Conservation (phyloP, 371 early-diverging fungal species). For the Saksenaea oblongispora region DNA sequence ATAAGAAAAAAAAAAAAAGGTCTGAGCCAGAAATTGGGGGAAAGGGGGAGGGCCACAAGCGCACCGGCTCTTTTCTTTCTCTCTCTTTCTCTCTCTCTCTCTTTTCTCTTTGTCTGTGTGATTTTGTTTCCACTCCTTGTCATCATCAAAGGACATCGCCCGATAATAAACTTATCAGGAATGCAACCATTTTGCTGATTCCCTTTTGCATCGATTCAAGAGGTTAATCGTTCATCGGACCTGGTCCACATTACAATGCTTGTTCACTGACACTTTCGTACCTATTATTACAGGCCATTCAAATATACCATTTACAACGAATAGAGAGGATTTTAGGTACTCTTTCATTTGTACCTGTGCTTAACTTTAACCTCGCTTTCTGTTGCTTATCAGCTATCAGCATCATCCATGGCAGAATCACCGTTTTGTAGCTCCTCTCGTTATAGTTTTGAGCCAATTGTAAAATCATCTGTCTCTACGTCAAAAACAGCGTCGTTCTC, state of each 20-base stretch:
- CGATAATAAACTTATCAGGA: background rate
- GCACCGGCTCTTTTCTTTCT: background rate
- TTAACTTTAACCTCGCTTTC: background rate
- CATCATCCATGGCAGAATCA: conserved; percentile 2
- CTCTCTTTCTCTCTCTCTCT: background rate
- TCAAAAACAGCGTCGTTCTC: conserved; percentile 18
- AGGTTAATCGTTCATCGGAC: conserved; percentile 7
- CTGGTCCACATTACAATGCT: too few species aligned
- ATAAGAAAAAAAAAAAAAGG: background rate
- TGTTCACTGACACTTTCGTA: too few species aligned
- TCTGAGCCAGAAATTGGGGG: conserved; percentile 11
- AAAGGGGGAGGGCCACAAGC: background rate
- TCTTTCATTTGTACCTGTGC: background rate
- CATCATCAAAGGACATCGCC: background rate
- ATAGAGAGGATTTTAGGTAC: too few species aligned
- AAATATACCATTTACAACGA: too few species aligned
- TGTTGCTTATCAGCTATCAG: background rate
- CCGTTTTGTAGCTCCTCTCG: background rate
- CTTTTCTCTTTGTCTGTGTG: background rate
- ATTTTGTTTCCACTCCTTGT: conserved; percentile 11
- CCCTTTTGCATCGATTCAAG: conserved; percentile 5
- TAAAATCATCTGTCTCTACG: conserved; percentile 12
- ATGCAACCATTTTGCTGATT: conserved; percentile 1
- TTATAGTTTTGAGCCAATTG: conserved; percentile 4
- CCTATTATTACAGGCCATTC: too few species aligned